Percentiles rank a stretch among this genome's conserved stretches.
These are phyloP conservation scores for Onygenales sp. DNA, from an alignment of 2,329 filamentous ascomycete genomes.

Conservation along the genomic window DNA sequence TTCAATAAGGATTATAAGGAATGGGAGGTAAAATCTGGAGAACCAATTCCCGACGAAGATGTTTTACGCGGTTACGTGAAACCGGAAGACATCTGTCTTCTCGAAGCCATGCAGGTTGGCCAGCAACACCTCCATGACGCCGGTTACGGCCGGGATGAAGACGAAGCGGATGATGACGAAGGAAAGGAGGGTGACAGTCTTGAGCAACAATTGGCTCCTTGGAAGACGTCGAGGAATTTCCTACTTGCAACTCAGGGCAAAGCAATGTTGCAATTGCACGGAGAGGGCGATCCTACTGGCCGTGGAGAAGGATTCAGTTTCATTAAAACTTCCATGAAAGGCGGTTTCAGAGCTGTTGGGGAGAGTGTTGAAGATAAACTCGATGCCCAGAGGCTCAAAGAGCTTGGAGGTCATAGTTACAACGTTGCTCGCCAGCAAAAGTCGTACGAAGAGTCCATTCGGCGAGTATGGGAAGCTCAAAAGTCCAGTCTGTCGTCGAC, in stretches of 20 bases:
- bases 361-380: conserved; percentile 82
- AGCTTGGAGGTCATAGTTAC: conserved; percentile 82
- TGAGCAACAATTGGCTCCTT: conserved; percentile 84
- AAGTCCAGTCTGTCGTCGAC: conserved; percentile 65
- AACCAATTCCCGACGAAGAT: conserved; percentile 70
- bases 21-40: conserved; percentile 68
- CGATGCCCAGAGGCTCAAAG: conserved; percentile 62
- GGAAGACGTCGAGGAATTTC: conserved; percentile 96
- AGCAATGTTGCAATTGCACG: conserved; percentile 91
- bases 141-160: conserved; percentile 64
- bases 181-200: conserved; percentile 65
- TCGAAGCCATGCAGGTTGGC: conserved; percentile 95
- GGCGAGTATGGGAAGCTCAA: conserved; percentile 86
- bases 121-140: conserved; percentile 84
- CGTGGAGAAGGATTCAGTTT: conserved; percentile 93
- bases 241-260: conserved; percentile 88
- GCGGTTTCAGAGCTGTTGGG: conserved; percentile 83
- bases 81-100: conserved; percentile 86
- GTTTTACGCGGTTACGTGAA: conserved; percentile 81
- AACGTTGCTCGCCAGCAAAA: conserved; percentile 92
- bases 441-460: conserved; percentile 84
- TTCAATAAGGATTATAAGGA: conserved; percentile 83
- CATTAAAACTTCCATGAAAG: conserved; percentile 97
- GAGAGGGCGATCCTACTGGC: conserved; percentile 87
- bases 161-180: conserved; percentile 56